Percentiles rank a stretch among this genome's conserved stretches.
Evolutionary conservation across 352 stramenopile species (phyloP).

Genomic region (Phytophthora europaea): DNA sequence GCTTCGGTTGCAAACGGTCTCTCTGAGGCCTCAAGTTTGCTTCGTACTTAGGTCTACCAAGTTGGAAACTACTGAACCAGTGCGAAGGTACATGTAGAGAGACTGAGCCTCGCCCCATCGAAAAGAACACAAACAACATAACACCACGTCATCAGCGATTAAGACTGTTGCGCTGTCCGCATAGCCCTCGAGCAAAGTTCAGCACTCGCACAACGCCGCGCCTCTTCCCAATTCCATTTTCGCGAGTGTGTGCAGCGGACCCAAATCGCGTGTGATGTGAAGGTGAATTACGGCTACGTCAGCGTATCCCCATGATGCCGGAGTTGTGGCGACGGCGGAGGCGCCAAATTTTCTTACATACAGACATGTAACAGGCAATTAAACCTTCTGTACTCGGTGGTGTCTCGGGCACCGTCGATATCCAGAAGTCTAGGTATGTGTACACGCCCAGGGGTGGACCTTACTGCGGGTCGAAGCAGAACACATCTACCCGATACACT

Average conservation of each 20-base stretch:
- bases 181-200: neutral
- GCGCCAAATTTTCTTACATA: neutral
- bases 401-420: neutral
- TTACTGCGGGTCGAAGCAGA: neutral
- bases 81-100: no score
- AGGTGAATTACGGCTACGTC: neutral
- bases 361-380: neutral
- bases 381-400: neutral
- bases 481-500: neutral
- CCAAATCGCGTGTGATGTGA: neutral
- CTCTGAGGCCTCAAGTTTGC: no score
- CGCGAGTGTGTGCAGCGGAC: neutral
- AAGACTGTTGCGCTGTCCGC: no score
- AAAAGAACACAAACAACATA: neutral
- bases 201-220: neutral
- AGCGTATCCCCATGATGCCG: neutral
- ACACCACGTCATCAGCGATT: neutral
- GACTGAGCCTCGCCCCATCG: no score
- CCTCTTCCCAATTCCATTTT: neutral
- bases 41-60: no score
- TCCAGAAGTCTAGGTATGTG: neutral
- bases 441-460: conserved; percentile 1
- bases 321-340: neutral
- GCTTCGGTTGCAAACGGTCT: no score
- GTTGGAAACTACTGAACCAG: no score